phyloP scores from a whole-genome alignment of 495 filamentous ascomycete species.

The Symbiotaphrina buchneri region DNA sequence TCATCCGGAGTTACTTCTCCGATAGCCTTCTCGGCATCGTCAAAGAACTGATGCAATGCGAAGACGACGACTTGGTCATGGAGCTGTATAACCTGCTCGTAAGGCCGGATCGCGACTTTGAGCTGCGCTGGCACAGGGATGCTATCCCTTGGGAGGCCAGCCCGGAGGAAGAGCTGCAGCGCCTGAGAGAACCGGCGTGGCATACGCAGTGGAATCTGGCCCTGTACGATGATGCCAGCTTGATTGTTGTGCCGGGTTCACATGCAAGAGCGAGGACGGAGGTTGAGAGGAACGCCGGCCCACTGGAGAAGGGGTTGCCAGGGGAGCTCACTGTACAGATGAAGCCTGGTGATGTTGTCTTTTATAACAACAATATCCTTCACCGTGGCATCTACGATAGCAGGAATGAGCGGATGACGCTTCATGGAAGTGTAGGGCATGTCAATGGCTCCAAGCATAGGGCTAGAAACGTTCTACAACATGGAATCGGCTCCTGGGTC shows the following conservation, averaged over 20 bases:
- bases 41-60: constrained; percentile 27
- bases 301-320: constrained; percentile 17
- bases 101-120: constrained; percentile 27
- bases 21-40: constrained; percentile 28
- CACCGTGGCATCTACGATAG: constrained; percentile 52
- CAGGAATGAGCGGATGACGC: constrained; percentile 37
- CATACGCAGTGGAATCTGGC: constrained; percentile 68
- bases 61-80: constrained; percentile 34
- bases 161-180: constrained; percentile 26
- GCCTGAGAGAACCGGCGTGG: constrained; percentile 10
- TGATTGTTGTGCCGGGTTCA: constrained; percentile 50
- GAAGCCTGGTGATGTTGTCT: constrained; percentile 51
- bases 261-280: constrained; percentile 44
- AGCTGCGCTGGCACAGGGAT: constrained; percentile 58
- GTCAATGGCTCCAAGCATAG: constrained; percentile 25
- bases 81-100: constrained; percentile 68
- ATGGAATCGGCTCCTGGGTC: constrained; percentile 62
- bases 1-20: constrained; percentile 44
- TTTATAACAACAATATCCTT: constrained; percentile 77
- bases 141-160: constrained; percentile 37
- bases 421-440: constrained; percentile 64
- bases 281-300: constrained; percentile 29
- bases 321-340: constrained; percentile 38
- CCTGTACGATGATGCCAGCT: constrained; percentile 37
- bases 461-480: constrained; percentile 66